Evolutionary conservation across 352 stramenopile genomes (phyloP), one percentile per base, ranked within the genome.

Genomic region (Halophytophthora polymorphica): DNA sequence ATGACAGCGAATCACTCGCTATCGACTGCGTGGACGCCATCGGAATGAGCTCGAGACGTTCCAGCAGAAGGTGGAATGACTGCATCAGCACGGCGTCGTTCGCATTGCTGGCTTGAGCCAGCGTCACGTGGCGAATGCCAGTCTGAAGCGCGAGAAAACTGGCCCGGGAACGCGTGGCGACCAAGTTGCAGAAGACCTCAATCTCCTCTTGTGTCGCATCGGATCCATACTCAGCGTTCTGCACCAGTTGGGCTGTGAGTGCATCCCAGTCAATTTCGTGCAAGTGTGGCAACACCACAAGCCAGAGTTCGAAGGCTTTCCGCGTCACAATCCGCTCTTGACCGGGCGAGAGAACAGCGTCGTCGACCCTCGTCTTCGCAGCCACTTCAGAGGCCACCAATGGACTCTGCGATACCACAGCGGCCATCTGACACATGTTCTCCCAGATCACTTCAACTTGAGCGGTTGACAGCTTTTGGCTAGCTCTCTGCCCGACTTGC

Each of bases 391-490:
- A 54, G 11, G 66, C 64, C 23, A 83, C 44, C 12, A 55, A 19
- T 14, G 45, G 53, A 36, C 61, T 67, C 45, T 79, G 69, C 28
- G 71, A 68, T 35, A 79, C 28, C n/a, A 93, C 71, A 12, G 76
- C 70, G 36, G 73, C 74, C 15, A 91, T 69, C 74, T 94, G 82
- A 25, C 64, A 85, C 3, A 88, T n/a, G 41, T 94, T 93, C 57
- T 91, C 77, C 79, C 79, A 90, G 50, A 79, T 59, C 14, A 83
- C 67, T 1, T 66, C 53, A 35, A 73, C 41, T 35, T 71, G 55
- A 41, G 55, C 43, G 17, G n/a, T 50, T 5, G 64, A 55, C 6
- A 45, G 17, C 8, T 62, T 71, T 39, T 61, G 56, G 6, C 43
- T 43, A 33, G 44, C 22, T 59, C 73, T 66, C 28, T 50, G 62